Conservation (phyloP, 108 stramenopile species). For the Tribonema minus region DNA sequence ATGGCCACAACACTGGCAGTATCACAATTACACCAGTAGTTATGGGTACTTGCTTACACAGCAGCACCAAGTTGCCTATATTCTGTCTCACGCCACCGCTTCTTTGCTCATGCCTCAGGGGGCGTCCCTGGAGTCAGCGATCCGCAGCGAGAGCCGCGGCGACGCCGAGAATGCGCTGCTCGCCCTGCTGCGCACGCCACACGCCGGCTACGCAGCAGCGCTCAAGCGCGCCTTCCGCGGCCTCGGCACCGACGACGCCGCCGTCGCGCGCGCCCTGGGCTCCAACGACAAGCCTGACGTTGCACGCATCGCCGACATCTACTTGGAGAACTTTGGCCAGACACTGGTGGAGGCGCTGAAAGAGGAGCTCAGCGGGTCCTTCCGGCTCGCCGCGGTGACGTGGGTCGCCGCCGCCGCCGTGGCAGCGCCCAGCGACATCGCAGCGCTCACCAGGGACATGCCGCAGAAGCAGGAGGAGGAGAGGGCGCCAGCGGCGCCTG, state of each 20-base stretch:
- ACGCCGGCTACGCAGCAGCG: slow-evolving; percentile 11
- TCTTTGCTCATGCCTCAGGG: not conserved
- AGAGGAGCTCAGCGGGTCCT: slow-evolving; percentile 12
- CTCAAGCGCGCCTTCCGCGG: slow-evolving; percentile 8
- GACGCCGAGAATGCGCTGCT: slow-evolving; percentile 16
- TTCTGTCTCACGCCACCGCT: not conserved
- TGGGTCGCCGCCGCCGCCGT: too few relatives aligned
- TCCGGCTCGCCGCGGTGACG: slow-evolving; percentile 21
- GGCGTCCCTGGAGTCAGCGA: slow-evolving; percentile 13
- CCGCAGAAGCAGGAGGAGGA: too few relatives aligned
- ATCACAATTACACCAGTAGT: not conserved
- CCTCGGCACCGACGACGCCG: not conserved
- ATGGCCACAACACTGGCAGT: too few relatives aligned
- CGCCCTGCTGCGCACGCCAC: slow-evolving; percentile 1
- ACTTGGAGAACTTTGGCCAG: not conserved
- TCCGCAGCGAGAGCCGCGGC: slow-evolving; percentile 4
- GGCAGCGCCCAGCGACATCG: too few relatives aligned
- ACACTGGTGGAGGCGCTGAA: slow-evolving; percentile 24
- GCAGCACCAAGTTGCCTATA: too few relatives aligned
- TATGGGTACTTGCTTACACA: not conserved
- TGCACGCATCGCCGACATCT: not conserved
- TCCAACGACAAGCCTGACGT: slow-evolving; percentile 13
- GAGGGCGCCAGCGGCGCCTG: too few relatives aligned
- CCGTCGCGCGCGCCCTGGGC: slow-evolving; percentile 14
- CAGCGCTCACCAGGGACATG: too few relatives aligned